These are phyloP conservation scores for Sporothrix brunneoviolacea DNA, from an alignment of 2,329 filamentous ascomycete genomes.

Conservation along the genomic window DNA sequence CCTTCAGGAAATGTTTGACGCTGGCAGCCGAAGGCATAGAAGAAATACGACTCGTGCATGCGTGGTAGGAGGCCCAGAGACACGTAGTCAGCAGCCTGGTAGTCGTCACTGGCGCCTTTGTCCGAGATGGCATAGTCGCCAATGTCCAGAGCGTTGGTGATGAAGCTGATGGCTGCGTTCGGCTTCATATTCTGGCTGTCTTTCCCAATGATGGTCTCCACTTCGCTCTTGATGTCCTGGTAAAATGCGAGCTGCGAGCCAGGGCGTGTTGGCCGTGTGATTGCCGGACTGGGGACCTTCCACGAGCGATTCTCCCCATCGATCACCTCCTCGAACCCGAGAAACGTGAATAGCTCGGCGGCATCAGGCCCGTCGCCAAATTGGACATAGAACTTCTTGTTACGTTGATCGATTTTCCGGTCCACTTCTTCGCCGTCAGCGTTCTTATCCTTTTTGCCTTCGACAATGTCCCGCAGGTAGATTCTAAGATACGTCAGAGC, in stretches of 20 bases:
- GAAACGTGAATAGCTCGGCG: conserved; percentile 39
- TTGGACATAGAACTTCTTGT: conserved; percentile 49
- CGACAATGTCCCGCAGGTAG: conserved; percentile 45
- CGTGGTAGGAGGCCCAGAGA: conserved; percentile 20
- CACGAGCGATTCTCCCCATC: conserved; percentile 34
- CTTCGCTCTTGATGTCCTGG: conserved; percentile 43
- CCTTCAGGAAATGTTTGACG: conserved; percentile 18
- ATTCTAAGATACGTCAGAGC: conserved; percentile 41
- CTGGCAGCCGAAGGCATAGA: conserved; percentile 24
- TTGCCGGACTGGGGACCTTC: conserved; percentile 30
- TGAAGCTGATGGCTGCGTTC: conserved; percentile 23
- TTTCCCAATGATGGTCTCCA: conserved; percentile 33
- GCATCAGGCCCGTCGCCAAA: conserved; percentile 42
- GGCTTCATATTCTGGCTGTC: conserved; percentile 17
- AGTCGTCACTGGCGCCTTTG: background rate
- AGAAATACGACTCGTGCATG: conserved; percentile 23
- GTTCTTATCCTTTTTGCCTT: conserved; percentile 27
- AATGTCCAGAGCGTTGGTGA: conserved; percentile 18
- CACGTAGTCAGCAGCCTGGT: conserved; percentile 17
- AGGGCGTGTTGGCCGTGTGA: conserved; percentile 31
- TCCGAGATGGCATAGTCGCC: conserved; percentile 10
- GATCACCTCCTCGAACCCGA: conserved; percentile 42
- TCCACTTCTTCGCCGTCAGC: conserved; percentile 20
- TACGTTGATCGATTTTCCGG: conserved; percentile 45
- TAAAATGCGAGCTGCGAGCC: conserved; percentile 40